Conservation (phyloP, 768 basidiomycete genomes). For the Lentinula raphanica region DNA sequence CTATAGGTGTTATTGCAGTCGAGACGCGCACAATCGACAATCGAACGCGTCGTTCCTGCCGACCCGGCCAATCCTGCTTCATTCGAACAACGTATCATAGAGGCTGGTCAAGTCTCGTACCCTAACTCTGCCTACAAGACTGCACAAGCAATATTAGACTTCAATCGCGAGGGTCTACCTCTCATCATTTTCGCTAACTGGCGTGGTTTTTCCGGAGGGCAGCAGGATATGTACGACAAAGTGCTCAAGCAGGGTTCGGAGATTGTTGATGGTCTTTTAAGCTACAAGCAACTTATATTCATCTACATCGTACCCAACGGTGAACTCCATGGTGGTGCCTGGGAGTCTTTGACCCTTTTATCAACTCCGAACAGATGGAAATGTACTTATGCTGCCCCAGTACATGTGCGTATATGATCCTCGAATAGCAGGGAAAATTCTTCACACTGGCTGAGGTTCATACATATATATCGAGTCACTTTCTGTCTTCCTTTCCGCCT, state of each 20-base stretch:
- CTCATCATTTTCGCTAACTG: constrained; percentile 99
- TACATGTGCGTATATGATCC: no score
- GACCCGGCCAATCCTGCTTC: constrained; percentile 97
- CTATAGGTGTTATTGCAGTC: constrained; percentile 96
- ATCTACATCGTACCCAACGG: constrained; percentile 99
- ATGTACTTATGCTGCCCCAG: no score
- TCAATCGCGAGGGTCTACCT: constrained; percentile 94
- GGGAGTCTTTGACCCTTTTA: constrained; percentile 97
- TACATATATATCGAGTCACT: no score
- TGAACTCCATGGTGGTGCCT: constrained; percentile 97
- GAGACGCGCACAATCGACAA: constrained; percentile 96
- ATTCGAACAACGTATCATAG: constrained; percentile 96
- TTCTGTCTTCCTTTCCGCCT: no score
- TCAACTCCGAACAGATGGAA: constrained; percentile 96
- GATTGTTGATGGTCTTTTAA: constrained; percentile 96
- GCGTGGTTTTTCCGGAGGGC: constrained; percentile 99
- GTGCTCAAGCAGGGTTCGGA: constrained; percentile 95
- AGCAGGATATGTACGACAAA: constrained; percentile 99
- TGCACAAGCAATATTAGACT: constrained; percentile 97
- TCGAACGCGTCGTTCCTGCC: constrained; percentile 94
- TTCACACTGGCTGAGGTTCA: no score
- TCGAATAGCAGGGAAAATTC: no score
- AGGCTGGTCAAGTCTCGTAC: constrained; percentile 99
- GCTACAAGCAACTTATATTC: constrained; percentile 96
- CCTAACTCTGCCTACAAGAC: constrained; percentile 99